These are phyloP conservation scores for Ananas comosus DNA, from an alignment of 176 grass and related monocot genomes.

Conservation along the genomic window DNA sequence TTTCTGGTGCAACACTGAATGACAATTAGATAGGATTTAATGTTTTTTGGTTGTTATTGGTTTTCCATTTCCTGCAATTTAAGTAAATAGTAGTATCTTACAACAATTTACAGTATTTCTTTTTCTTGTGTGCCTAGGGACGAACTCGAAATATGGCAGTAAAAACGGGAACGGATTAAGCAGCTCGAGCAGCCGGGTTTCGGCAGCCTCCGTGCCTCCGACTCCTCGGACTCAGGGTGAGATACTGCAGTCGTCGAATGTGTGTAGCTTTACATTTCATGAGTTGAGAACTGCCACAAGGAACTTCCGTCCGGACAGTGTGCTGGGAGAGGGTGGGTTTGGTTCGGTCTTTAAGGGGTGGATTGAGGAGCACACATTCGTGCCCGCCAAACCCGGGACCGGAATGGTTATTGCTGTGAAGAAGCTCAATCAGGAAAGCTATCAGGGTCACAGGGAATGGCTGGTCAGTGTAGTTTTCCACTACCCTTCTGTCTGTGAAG, in stretches of 20 bases:
- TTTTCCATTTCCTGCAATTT: background rate
- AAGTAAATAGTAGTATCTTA: background rate
- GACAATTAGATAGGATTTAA: too few relatives aligned
- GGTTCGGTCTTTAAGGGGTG: slow-evolving; percentile 95
- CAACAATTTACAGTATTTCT: background rate
- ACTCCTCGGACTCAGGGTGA: slow-evolving; percentile 64
- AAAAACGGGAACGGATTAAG: slow-evolving; percentile 26
- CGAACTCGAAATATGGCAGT: slow-evolving; percentile 51
- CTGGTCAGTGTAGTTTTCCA: slow-evolving; percentile 42
- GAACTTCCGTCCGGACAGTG: slow-evolving; percentile 77
- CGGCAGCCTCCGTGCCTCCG: slow-evolving; percentile 42
- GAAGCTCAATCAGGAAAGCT: slow-evolving; percentile 87
- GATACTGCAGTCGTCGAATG: slow-evolving; percentile 70
- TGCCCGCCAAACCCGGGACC: slow-evolving; percentile 56
- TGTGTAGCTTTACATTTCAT: slow-evolving; percentile 62
- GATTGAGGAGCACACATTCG: slow-evolving; percentile 69
- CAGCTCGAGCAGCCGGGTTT: slow-evolving; percentile 49
- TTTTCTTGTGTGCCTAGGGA: slow-evolving; percentile 31
- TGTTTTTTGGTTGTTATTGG: background rate
- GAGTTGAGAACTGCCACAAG: slow-evolving; percentile 70
- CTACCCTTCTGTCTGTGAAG: background rate
- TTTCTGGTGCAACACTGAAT: too few relatives aligned
- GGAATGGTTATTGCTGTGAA: slow-evolving; percentile 86
- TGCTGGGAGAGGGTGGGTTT: slow-evolving; percentile 79
- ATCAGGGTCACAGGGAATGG: slow-evolving; percentile 91